phyloP scores from a whole-genome alignment of 257 asterid species.

The Solanum dulcamara region DNA sequence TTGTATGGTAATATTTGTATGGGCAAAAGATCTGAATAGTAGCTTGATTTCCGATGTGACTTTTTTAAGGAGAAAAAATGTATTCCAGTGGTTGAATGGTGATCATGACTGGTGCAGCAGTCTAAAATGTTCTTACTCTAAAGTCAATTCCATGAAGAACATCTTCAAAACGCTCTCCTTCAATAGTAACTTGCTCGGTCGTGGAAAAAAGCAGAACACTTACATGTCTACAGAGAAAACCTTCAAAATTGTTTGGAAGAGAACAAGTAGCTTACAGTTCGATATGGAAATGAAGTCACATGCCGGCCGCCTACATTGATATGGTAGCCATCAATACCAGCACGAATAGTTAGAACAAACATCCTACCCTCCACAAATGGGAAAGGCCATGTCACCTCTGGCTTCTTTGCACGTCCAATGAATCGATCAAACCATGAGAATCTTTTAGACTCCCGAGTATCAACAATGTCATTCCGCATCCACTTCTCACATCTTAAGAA shows the following conservation, averaged over 20 bases:
- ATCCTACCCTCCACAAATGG: conserved; percentile 78
- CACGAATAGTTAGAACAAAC: conserved; percentile 86
- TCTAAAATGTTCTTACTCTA: background rate
- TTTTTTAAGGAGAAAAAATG: background rate
- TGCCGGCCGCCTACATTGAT: conserved; percentile 92
- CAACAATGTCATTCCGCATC: background rate
- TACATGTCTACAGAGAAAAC: background rate
- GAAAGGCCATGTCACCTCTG: conserved; percentile 46
- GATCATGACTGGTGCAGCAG: background rate
- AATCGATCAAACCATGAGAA: conserved; percentile 70
- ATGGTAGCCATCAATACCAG: conserved; percentile 97
- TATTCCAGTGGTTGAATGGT: background rate
- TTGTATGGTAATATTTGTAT: background rate
- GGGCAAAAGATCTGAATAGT: background rate
- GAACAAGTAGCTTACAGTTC: conserved; percentile 40
- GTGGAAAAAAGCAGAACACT: background rate
- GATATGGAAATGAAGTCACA: conserved; percentile 90
- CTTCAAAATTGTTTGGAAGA: background rate
- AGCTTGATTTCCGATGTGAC: background rate
- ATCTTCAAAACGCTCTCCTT: background rate
- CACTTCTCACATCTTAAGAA: background rate
- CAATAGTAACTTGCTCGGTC: background rate
- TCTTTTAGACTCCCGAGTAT: background rate
- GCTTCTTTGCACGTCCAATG: conserved; percentile 71
- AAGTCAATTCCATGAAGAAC: background rate